phyloP scores from a whole-genome alignment of 2,329 filamentous ascomycete genomes.

The Tolypocladium guangdongense region DNA sequence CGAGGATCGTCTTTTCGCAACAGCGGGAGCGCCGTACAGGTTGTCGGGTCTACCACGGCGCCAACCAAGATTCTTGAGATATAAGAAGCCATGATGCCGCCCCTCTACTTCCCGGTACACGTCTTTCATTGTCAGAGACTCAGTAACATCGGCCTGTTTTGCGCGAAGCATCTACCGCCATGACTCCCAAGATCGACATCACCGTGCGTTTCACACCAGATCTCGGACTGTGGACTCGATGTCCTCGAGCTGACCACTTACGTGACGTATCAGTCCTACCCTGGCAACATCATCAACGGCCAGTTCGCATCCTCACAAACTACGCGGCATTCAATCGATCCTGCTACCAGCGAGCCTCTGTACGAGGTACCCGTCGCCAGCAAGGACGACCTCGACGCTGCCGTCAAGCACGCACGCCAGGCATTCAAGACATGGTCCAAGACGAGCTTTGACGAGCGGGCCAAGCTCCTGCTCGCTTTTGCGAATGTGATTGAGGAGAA shows the following conservation, averaged over 20 bases:
- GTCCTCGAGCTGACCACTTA: neutral
- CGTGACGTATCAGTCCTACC: neutral
- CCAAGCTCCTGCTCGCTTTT: conserved; percentile 11
- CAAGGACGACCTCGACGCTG: conserved; percentile 16
- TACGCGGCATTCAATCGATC: conserved; percentile 15
- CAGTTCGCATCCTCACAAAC: conserved; percentile 8
- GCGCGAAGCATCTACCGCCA: neutral
- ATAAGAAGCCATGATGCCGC: neutral
- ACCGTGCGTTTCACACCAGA: neutral
- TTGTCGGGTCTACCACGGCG: neutral
- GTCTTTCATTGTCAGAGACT: too few species aligned
- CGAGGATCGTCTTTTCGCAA: neutral
- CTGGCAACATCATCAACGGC: conserved; percentile 13
- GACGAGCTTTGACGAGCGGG: conserved; percentile 13
- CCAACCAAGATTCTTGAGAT: neutral
- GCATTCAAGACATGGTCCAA: conserved; percentile 20
- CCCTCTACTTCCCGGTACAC: neutral
- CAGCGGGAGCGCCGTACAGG: neutral
- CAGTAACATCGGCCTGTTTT: neutral
- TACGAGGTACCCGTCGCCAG: conserved; percentile 17
- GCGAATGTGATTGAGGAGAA: conserved; percentile 16
- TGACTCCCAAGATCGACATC: neutral
- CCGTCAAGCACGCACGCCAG: conserved; percentile 13
- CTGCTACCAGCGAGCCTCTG: conserved; percentile 19
- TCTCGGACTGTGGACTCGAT: neutral